Evolutionary conservation across 2,329 filamentous ascomycete genomes (phyloP), one percentile per base, ranked within the genome.

Genomic region (Pseudophaeomoniella oleicola): DNA sequence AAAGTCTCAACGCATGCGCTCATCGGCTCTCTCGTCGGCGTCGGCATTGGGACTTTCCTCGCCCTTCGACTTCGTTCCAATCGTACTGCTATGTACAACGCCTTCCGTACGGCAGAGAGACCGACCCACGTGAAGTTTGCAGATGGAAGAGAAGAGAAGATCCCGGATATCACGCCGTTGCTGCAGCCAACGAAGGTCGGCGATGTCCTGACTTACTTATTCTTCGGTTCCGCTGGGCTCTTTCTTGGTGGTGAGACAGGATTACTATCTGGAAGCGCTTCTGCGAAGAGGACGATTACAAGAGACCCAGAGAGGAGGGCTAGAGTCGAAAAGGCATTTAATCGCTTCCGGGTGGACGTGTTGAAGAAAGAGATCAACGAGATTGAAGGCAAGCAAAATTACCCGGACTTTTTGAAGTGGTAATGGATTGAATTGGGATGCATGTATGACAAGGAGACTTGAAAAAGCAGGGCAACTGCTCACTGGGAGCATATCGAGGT

Each of bases 311-410:
- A 69, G 38, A 61, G 63, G 12, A 63, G 60, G 43, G 56, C 62
- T 45, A 60, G 76, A 43, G 73, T 81, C 37, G 72, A 80, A 55
- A 66, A 55, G 36, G 78, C 77, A 0, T 81, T 78, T 42, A 62
- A 69, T 44, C 65, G 62, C 38, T 80, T 79, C 51, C 67, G 67
- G 39, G 72, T 71, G 0, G 77, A 81, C 56, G 64, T 71, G n/a
- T 50, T 81, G 47, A 66, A 71, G 46, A 65, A 63, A 42, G 65
- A 81, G 56, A 68, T 75, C 6, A 60, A 71, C 44, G 48, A 56
- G 16, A 44, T 81, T 40, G 74, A 80, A 42, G 55, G 51, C 1
- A 54, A 51, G 2, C 44, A 52, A 14, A 50, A 44, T 29, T 45
- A 51, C 4, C 42, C 42, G 11, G 48, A 48, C 16, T 32, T 37